Evolutionary conservation across 176 grass and related monocot species (phyloP).

Genomic region (Ensete ventricosum): DNA sequence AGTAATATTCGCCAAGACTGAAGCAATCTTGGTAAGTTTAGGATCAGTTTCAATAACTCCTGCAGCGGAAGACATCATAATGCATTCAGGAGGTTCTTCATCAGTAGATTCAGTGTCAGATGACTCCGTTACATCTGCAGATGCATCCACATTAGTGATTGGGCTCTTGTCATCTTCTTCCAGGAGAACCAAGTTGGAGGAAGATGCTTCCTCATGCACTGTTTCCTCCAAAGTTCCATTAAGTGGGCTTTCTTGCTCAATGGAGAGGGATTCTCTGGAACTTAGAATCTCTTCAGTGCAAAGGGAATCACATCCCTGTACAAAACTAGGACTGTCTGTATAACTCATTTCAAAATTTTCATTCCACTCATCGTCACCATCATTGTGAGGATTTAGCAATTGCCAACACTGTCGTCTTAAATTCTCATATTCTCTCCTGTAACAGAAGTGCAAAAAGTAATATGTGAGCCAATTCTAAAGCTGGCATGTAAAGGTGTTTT

Average conservation of each 20-base stretch:
- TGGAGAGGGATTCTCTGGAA: slow-evolving; percentile 25
- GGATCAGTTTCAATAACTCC: slow-evolving; percentile 30
- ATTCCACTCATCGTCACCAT: slow-evolving; percentile 38
- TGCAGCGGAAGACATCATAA: slow-evolving; percentile 24
- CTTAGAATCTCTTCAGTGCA: slow-evolving; percentile 35
- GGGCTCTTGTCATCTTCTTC: slow-evolving; percentile 43
- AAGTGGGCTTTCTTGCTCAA: slow-evolving; percentile 26
- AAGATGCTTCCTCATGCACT: slow-evolving; percentile 20
- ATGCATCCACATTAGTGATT: slow-evolving; percentile 47
- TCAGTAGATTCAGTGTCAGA: slow-evolving; percentile 30
- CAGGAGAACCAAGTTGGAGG: slow-evolving; percentile 18
- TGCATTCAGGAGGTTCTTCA: slow-evolving; percentile 44
- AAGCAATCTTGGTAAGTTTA: slow-evolving; percentile 31
- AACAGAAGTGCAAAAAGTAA: slow-evolving; percentile 23
- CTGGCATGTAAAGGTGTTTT: too few species aligned
- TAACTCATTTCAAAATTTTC: slow-evolving; percentile 19
- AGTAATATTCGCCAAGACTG: neutral
- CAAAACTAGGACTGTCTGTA: slow-evolving; percentile 21
- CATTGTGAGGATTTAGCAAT: slow-evolving; percentile 33
- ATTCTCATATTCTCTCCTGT: slow-evolving; percentile 67
- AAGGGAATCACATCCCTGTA: slow-evolving; percentile 29
- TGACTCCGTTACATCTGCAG: slow-evolving; percentile 22
- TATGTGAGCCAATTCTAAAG: slow-evolving; percentile 1
- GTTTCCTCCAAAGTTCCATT: slow-evolving; percentile 36
- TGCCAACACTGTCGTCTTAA: slow-evolving; percentile 59